Conservation (phyloP, 345 rosid genomes). For the Moricandia arvensis region DNA sequence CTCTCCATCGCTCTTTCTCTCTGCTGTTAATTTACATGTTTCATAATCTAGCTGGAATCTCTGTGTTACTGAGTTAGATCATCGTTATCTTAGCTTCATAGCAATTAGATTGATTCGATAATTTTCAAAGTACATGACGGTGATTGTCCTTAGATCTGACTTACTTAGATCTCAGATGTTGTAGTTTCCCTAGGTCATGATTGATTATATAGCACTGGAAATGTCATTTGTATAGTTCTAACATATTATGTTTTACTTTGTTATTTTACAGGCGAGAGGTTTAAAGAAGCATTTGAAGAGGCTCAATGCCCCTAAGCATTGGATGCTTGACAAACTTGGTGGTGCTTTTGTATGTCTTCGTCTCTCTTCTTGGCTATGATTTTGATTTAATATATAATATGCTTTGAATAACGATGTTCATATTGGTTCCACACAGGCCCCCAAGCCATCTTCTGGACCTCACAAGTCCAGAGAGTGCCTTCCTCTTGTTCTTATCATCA, state of each 20-base stretch:
- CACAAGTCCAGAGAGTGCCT: conserved; percentile 44
- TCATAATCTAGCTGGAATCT: not conserved
- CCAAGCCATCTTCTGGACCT: conserved; percentile 41
- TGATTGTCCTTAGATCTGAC: conserved; percentile 19
- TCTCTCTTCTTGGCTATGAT: not conserved
- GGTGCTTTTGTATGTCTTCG: conserved; percentile 37
- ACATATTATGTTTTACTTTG: not conserved
- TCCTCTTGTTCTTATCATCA: conserved; percentile 41
- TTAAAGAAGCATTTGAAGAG: conserved; percentile 88
- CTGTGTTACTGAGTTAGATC: not conserved
- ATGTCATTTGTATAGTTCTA: not conserved
- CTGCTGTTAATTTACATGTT: not conserved
- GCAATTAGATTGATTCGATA: not conserved
- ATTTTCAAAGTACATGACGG: too few species aligned
- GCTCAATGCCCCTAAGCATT: conserved; percentile 86
- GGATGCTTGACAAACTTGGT: conserved; percentile 58
- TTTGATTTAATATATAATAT: too few species aligned
- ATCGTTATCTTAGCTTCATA: not conserved
- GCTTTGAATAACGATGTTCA: not conserved
- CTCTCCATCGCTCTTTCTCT: not conserved
- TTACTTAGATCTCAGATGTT: conserved; percentile 19
- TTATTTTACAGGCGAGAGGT: conserved; percentile 65
- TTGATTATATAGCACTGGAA: not conserved
- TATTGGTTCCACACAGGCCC: conserved; percentile 30
- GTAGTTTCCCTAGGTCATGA: not conserved